Evolutionary conservation across 345 rosid genomes (phyloP).

Genomic region (Lepidium africanum): DNA sequence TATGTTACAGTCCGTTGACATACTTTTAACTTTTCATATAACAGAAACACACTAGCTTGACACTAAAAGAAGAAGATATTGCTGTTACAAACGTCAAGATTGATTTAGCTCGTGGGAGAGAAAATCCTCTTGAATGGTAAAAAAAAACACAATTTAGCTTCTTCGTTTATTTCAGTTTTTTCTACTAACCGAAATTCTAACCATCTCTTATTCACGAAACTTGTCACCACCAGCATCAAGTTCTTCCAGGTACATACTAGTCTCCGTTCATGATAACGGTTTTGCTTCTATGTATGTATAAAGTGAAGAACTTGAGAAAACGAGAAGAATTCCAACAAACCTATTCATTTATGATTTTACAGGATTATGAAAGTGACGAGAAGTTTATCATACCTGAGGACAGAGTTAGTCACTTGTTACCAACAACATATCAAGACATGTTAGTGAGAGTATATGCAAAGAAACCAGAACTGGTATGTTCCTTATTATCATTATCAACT

Average conservation of each 20-base stretch:
- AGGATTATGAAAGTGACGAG: conserved; percentile 82
- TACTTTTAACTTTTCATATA: conserved; percentile 1
- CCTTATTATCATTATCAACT: neutral
- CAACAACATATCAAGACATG: conserved; percentile 79
- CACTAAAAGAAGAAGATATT: conserved; percentile 67
- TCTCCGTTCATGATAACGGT: neutral
- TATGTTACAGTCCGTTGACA: neutral
- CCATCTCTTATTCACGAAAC: conserved; percentile 1
- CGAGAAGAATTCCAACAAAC: neutral
- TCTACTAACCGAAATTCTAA: neutral
- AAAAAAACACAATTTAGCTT: neutral
- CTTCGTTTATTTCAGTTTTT: neutral
- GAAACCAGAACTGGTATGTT: conserved; percentile 76
- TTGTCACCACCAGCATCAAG: conserved; percentile 56
- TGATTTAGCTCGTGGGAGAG: conserved; percentile 83
- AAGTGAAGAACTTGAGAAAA: neutral
- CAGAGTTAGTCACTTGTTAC: conserved; percentile 80
- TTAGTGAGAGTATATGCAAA: conserved; percentile 87
- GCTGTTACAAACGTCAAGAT: conserved; percentile 77
- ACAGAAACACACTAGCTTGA: conserved; percentile 61
- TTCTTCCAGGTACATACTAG: conserved; percentile 69
- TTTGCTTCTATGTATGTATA: neutral
- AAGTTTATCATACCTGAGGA: conserved; percentile 68
- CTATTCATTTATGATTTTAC: conserved; percentile 5
- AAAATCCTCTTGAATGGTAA: conserved; percentile 87